A percentile compares a stretch with the other conserved stretches of the same genome.
phyloP scores from a whole-genome alignment of 2,329 filamentous ascomycete species.

The Monosporascus sp. region DNA sequence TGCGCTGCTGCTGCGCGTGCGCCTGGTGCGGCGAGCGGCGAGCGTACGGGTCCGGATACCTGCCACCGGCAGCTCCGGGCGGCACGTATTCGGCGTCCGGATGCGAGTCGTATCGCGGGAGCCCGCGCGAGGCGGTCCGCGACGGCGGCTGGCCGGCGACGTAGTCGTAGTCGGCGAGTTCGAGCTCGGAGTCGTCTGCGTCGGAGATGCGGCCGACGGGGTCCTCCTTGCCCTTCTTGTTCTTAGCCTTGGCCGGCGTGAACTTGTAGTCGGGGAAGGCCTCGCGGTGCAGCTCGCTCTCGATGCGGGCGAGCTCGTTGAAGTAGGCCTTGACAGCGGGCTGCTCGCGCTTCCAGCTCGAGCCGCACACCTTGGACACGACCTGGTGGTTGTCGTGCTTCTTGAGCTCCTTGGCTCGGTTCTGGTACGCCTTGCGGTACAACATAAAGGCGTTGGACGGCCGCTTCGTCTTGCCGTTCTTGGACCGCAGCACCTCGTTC shows the following conservation, averaged over 20 bases:
- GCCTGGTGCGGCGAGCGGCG: slow-evolving; percentile 1
- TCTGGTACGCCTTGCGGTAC: slow-evolving; percentile 88
- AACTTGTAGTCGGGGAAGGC: slow-evolving; percentile 95
- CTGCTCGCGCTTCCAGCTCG: slow-evolving; percentile 79
- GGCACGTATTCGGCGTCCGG: slow-evolving; percentile 24
- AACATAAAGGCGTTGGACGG: slow-evolving; percentile 99
- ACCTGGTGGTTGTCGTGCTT: slow-evolving; percentile 89
- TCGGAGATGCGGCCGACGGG: slow-evolving; percentile 30
- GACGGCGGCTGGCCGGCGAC: slow-evolving; percentile 24
- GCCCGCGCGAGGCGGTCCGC: slow-evolving; percentile 23
- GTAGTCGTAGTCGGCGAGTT: slow-evolving; percentile 42
- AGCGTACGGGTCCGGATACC: slow-evolving; percentile 9
- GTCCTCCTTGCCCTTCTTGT: slow-evolving; percentile 26
- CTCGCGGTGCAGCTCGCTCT: slow-evolving; percentile 76
- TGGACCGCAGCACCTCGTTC: slow-evolving; percentile 63
- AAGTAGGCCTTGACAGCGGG: slow-evolving; percentile 68
- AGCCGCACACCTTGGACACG: slow-evolving; percentile 80
- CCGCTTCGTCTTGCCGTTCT: slow-evolving; percentile 71
- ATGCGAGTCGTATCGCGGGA: slow-evolving; percentile 25
- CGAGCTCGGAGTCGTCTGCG: slow-evolving; percentile 37
- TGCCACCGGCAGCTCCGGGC: slow-evolving; percentile 9
- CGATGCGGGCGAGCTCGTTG: slow-evolving; percentile 70
- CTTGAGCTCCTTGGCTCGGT: slow-evolving; percentile 76
- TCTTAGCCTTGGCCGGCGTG: slow-evolving; percentile 67
- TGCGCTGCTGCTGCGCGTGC: neutral